Evolutionary conservation across 805 yeast genomes (phyloP), one percentile per base, ranked within the genome.

Genomic region (Pichia gijzeniarum): DNA sequence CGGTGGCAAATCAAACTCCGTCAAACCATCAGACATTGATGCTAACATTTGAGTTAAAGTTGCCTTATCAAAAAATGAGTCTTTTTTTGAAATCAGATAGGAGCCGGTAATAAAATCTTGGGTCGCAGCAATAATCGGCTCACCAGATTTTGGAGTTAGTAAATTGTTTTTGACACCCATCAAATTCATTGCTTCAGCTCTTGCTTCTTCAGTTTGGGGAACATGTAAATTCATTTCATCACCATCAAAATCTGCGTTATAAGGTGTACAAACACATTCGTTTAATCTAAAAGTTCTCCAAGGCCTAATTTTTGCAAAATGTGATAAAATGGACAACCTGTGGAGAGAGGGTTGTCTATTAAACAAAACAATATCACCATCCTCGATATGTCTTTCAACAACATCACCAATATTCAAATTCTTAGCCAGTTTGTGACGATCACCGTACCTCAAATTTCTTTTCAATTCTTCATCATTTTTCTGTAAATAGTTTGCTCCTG

Each of bases 31-130:
- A 12, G 95, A 83, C 99, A 93, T 93, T 95, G 90, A 89, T 19
- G 95, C 76, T 51, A 91, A 71, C 37, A 93, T 59, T 65, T 88
- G 95, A 4, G 83, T 79, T 46, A 93, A 79, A 8, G 86, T 72
- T 2, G 91, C 93, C 53, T 96, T 76, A 65, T 90, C 95, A 60
- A 78, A 91, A 64, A 93, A 93, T 1, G 95, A 77, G 64, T 95
- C 98, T 65, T 93, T 95, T 57, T 85, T 88, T 1, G 97, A 85
- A 35, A 93, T 86, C 59, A 93, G 72, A 63, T 82, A 93, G 0
- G 97, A 88, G 17, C 98, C 99, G 5, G 98, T 90, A 58, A 93
- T 93, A 72, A 93, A 93, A 78, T 93, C 99, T 72, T 93, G 99
- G 1, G 99, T 93, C 8, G 99, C 99, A 0, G 99, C 99, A 74